Percentiles rank a stretch among this genome's conserved stretches.
Evolutionary conservation across 2,329 filamentous ascomycete genomes (phyloP).

Genomic region (Phyllosticta paracitricarpa): DNA sequence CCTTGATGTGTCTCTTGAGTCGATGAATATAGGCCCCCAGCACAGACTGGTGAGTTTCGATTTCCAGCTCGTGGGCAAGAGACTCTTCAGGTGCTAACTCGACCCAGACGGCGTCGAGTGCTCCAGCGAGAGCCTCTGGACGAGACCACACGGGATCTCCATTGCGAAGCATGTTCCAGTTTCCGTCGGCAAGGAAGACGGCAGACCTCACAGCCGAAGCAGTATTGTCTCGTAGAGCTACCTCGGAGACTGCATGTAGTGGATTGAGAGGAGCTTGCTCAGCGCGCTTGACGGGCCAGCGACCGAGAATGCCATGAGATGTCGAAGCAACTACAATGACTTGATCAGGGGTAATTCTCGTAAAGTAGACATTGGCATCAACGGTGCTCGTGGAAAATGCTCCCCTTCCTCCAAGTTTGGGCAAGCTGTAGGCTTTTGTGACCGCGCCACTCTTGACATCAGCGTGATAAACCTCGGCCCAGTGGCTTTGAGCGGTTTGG

Average conservation of each 20-base stretch:
- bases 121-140: slow-evolving; percentile 70
- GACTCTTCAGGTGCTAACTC: slow-evolving; percentile 64
- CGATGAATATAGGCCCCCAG: slow-evolving; percentile 79
- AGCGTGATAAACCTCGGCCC: slow-evolving; percentile 79
- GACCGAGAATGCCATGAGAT: slow-evolving; percentile 65
- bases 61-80: slow-evolving; percentile 69
- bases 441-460: slow-evolving; percentile 60
- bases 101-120: slow-evolving; percentile 70
- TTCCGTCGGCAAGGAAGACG: slow-evolving; percentile 51
- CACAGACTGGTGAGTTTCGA: slow-evolving; percentile 75
- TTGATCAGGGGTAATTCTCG: slow-evolving; percentile 66
- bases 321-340: slow-evolving; percentile 63
- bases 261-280: slow-evolving; percentile 22
- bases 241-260: slow-evolving; percentile 67
- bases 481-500: slow-evolving; percentile 58
- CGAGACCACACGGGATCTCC: slow-evolving; percentile 72
- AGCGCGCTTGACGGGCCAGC: slow-evolving; percentile 52
- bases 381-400: slow-evolving; percentile 70
- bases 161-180: slow-evolving; percentile 79
- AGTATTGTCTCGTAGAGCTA: slow-evolving; percentile 58
- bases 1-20: slow-evolving; percentile 67
- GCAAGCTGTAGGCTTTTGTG: slow-evolving; percentile 70
- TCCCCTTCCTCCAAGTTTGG: slow-evolving; percentile 58
- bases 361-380: slow-evolving; percentile 81
- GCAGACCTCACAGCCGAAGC: slow-evolving; percentile 72